Evolutionary conservation across 805 yeast species (phyloP).

Genomic region (Clavispora phyllophila): DNA sequence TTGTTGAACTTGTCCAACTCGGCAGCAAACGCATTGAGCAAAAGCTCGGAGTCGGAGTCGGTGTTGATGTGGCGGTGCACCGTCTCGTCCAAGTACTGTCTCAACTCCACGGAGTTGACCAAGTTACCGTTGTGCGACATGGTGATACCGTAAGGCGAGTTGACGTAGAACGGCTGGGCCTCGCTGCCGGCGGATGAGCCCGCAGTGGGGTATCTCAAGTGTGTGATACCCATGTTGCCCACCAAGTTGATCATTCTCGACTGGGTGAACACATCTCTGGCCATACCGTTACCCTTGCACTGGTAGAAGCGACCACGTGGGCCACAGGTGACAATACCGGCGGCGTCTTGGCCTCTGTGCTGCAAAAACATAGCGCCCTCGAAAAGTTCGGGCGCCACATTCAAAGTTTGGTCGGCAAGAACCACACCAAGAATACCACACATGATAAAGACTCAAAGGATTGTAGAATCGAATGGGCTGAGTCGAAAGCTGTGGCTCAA

Average conservation of each 20-base stretch:
- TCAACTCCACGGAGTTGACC: slow-evolving; percentile 77
- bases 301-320: slow-evolving; percentile 89
- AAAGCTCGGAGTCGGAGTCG: slow-evolving; percentile 89
- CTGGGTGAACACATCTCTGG: slow-evolving; percentile 92
- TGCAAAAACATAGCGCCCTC: slow-evolving; percentile 92
- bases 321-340: slow-evolving; percentile 97
- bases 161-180: slow-evolving; percentile 98
- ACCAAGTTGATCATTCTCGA: slow-evolving; percentile 69
- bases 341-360: slow-evolving; percentile 98
- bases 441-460: slow-evolving; percentile 42
- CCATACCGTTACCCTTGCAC: slow-evolving; percentile 99
- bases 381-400: slow-evolving; percentile 83
- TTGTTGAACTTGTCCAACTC: slow-evolving; percentile 89
- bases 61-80: slow-evolving; percentile 98
- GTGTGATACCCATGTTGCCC: slow-evolving; percentile 95
- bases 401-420: slow-evolving; percentile 63
- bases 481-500: background rate
- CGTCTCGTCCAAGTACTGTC: slow-evolving; percentile 78
- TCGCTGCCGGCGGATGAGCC: slow-evolving; percentile 94
- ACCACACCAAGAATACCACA: slow-evolving; percentile 94
- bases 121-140: slow-evolving; percentile 92
- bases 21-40: slow-evolving; percentile 85
- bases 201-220: slow-evolving; percentile 94
- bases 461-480: background rate
- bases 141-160: slow-evolving; percentile 91